Evolutionary conservation across 2,329 filamentous ascomycete species (phyloP).

Genomic region (Aureobasidium lini): DNA sequence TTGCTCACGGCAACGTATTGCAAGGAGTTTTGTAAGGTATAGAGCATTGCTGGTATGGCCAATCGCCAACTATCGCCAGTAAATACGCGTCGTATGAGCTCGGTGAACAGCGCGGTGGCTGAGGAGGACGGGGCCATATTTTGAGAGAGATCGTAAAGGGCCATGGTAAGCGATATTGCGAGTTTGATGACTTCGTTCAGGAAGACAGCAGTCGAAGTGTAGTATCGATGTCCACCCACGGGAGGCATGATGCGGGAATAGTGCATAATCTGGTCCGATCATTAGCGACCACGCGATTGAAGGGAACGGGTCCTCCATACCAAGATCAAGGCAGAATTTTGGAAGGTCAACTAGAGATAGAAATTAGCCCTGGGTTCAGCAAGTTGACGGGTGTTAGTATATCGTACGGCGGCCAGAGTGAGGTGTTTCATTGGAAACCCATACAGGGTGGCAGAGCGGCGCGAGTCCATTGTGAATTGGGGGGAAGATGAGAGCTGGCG

Average conservation of each 20-base stretch:
- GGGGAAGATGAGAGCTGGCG: neutral
- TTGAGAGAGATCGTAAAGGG: conserved; percentile 77
- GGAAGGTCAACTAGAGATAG: conserved; percentile 58
- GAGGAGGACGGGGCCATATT: conserved; percentile 71
- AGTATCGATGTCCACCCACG: conserved; percentile 75
- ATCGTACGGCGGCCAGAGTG: conserved; percentile 55
- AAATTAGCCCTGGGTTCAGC: conserved; percentile 20
- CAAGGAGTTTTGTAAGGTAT: conserved; percentile 87
- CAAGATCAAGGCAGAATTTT: conserved; percentile 72
- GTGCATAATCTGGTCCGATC: conserved; percentile 66
- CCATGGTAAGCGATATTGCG: conserved; percentile 74
- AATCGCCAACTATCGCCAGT: conserved; percentile 91
- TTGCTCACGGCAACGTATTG: conserved; percentile 91
- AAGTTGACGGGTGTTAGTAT: neutral
- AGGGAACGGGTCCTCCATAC: conserved; percentile 35
- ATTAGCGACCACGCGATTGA: neutral
- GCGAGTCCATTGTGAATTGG: conserved; percentile 15
- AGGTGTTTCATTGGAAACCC: conserved; percentile 62
- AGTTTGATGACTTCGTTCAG: conserved; percentile 90
- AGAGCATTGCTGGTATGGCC: conserved; percentile 78
- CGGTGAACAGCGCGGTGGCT: conserved; percentile 69
- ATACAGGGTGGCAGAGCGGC: conserved; percentile 25
- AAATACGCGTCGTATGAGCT: conserved; percentile 75
- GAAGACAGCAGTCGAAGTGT: conserved; percentile 88
- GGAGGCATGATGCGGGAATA: conserved; percentile 93